These are phyloP conservation scores for Coemansia sp. DNA, from an alignment of 192 early-diverging fungal species.

Conservation along the genomic window DNA sequence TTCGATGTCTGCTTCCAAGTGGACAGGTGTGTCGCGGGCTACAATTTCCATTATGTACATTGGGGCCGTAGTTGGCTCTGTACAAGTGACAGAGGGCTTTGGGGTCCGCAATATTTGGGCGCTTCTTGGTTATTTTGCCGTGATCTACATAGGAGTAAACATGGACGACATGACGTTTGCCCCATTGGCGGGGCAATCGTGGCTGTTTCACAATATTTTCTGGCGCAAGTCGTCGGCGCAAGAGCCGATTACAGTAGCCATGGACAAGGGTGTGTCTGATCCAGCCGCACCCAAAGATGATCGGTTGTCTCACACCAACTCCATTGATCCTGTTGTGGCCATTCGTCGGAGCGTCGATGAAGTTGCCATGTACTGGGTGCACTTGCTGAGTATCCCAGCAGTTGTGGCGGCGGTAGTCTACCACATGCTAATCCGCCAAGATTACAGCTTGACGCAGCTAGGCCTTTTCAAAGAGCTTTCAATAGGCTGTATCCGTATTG, in stretches of 20 bases:
- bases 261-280: neutral
- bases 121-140: neutral
- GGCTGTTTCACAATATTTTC: too few relatives aligned
- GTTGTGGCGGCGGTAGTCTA: neutral
- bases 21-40: neutral
- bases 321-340: neutral
- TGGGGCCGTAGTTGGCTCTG: neutral
- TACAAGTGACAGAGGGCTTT: neutral
- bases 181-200: neutral
- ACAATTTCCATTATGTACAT: neutral
- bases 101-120: neutral
- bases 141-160: neutral
- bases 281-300: neutral
- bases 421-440: too few relatives aligned
- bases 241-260: neutral
- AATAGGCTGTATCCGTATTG: neutral
- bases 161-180: neutral
- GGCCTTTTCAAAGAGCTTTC: too few relatives aligned
- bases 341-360: conserved; percentile 13
- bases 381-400: neutral
- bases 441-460: too few relatives aligned
- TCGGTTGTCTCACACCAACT: neutral
- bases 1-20: neutral
- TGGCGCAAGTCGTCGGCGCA: neutral
- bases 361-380: conserved; percentile 9